These are phyloP conservation scores for Chytriomyces sp. DNA, from an alignment of 192 early-diverging fungal species.

Conservation along the genomic window DNA sequence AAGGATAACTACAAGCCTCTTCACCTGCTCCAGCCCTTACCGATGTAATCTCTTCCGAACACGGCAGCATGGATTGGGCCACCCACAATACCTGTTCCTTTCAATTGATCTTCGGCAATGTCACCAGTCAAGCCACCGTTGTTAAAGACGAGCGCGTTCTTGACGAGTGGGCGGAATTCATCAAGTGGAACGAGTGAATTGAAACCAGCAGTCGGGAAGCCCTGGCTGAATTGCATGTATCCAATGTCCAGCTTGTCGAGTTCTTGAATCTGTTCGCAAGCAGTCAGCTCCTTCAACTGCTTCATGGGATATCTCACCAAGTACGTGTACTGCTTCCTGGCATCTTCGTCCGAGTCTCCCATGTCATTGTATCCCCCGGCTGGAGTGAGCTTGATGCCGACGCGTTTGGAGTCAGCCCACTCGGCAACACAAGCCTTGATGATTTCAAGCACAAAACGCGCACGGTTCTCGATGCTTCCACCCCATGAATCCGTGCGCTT, in stretches of 20 bases:
- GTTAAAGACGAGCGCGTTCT: conserved; percentile 14
- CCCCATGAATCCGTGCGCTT: conserved; percentile 81
- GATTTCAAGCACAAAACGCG: conserved; percentile 39
- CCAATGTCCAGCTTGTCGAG: conserved; percentile 28
- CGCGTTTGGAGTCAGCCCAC: not conserved
- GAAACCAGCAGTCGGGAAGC: not conserved
- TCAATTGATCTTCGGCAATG: conserved; percentile 6
- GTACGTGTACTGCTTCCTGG: conserved; percentile 35
- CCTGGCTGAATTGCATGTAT: conserved; percentile 25
- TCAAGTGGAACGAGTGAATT: not conserved
- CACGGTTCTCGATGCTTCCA: conserved; percentile 82
- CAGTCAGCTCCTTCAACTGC: not conserved
- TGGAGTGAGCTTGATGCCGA: no score
- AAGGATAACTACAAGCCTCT: not conserved
- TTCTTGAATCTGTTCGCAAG: conserved; percentile 13
- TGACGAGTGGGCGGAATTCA: conserved; percentile 15
- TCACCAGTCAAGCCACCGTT: conserved; percentile 14
- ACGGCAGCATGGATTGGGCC: conserved; percentile 19
- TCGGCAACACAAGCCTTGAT: conserved; percentile 50
- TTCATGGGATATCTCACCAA: conserved; percentile 8
- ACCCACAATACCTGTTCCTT: not conserved
- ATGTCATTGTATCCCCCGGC: conserved; percentile 46
- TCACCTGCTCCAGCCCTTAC: not conserved
- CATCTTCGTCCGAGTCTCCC: conserved; percentile 33
- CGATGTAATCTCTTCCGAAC: conserved; percentile 16